Evolutionary conservation across 2,329 filamentous ascomycete species (phyloP).

Genomic region (Nemania bipapillata): DNA sequence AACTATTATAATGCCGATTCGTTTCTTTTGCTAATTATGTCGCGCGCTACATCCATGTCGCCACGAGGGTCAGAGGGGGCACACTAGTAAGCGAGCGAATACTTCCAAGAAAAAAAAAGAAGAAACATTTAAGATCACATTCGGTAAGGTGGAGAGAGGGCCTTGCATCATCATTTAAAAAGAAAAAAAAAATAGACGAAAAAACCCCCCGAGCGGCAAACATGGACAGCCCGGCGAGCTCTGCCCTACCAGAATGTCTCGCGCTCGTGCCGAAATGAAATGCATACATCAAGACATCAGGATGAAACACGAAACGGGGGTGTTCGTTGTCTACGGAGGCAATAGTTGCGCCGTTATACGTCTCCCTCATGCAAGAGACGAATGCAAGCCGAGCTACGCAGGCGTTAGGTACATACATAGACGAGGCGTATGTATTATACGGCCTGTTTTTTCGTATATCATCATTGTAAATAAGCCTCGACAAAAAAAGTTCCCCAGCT

Average conservation of each 20-base stretch:
- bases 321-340: not conserved
- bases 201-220: too few species aligned
- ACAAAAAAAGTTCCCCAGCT: not conserved
- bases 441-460: too few species aligned
- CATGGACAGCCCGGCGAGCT: conserved; percentile 64
- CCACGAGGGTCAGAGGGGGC: not conserved
- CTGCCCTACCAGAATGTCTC: conserved; percentile 80
- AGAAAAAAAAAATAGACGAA: too few species aligned
- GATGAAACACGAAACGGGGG: conserved; percentile 49
- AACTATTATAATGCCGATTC: conserved; percentile 49
- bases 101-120: conserved; percentile 65
- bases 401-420: not conserved
- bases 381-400: conserved; percentile 8
- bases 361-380: conserved; percentile 7
- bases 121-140: conserved; percentile 74
- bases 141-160: conserved; percentile 74
- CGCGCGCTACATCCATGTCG: conserved; percentile 5
- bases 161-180: conserved; percentile 75
- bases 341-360: not conserved
- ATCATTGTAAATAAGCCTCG: too few species aligned
- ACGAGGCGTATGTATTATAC: not conserved
- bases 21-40: conserved; percentile 40
- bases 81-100: conserved; percentile 25
- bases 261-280: conserved; percentile 68
- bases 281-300: too few species aligned